Evolutionary conservation across 805 yeast genomes (phyloP).

Genomic region (Wickerhamiella siamensis): DNA sequence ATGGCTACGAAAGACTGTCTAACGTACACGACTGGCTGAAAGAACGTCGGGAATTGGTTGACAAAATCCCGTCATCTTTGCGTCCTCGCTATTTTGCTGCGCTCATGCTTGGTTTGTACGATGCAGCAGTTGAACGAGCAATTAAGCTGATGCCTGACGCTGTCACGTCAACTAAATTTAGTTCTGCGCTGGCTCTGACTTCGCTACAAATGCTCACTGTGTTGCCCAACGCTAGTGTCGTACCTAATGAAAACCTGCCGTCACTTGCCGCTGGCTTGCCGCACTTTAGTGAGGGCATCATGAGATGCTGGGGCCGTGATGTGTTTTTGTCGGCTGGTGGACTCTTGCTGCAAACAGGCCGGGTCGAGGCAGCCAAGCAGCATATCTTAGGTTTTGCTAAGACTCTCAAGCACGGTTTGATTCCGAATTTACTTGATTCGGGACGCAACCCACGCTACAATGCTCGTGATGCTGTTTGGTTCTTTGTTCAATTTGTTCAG

Average conservation of each 20-base stretch:
- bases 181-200: slow-evolving; percentile 64
- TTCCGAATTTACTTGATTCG: slow-evolving; percentile 84
- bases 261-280: slow-evolving; percentile 94
- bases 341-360: slow-evolving; percentile 56
- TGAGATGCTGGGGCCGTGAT: slow-evolving; percentile 99
- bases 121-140: slow-evolving; percentile 60
- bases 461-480: slow-evolving; percentile 97
- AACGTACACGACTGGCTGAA: slow-evolving; percentile 42
- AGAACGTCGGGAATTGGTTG: slow-evolving; percentile 35
- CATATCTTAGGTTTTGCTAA: slow-evolving; percentile 82
- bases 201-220: slow-evolving; percentile 77
- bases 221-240: slow-evolving; percentile 59
- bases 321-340: slow-evolving; percentile 84
- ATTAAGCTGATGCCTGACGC: slow-evolving; percentile 42
- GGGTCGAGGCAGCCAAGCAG: slow-evolving; percentile 61
- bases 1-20: slow-evolving; percentile 32
- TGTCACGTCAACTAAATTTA: slow-evolving; percentile 52
- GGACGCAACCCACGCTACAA: slow-evolving; percentile 89
- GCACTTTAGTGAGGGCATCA: slow-evolving; percentile 76
- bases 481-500: slow-evolving; percentile 76
- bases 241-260: slow-evolving; percentile 45
- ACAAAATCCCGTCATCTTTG: slow-evolving; percentile 59
- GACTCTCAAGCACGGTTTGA: slow-evolving; percentile 86
- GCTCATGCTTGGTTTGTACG: slow-evolving; percentile 69
- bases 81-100: slow-evolving; percentile 80